These are phyloP conservation scores for Cutaneotrichosporon cyanovorans DNA, from an alignment of 1,284 basidiomycete genomes.

Conservation along the genomic window DNA sequence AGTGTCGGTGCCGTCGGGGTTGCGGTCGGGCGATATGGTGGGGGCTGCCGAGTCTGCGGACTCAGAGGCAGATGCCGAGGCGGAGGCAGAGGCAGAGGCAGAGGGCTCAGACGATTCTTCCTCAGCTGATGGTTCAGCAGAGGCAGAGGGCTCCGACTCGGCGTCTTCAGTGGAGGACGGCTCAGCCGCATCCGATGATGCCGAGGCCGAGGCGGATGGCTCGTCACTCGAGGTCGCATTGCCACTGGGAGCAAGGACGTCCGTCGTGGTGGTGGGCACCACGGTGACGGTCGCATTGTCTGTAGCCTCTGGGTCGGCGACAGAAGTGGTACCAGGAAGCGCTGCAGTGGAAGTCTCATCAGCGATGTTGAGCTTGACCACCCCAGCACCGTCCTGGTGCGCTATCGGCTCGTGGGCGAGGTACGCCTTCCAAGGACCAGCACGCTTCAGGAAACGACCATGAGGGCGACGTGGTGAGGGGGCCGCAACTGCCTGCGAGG, in stretches of 20 bases:
- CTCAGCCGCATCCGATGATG: neutral
- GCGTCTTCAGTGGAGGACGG: neutral
- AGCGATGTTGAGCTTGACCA: neutral
- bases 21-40: constrained; percentile 8
- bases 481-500: constrained; percentile 23
- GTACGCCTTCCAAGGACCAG: constrained; percentile 18
- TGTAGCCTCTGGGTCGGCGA: neutral
- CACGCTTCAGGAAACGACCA: constrained; percentile 2
- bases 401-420: constrained; percentile 1
- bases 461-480: constrained; percentile 24
- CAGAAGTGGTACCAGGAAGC: too few species aligned
- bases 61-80: neutral
- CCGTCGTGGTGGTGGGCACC: neutral
- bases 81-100: constrained; percentile 2
- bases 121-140: constrained; percentile 4
- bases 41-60: constrained; percentile 11
- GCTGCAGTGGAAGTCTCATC: constrained; percentile 3
- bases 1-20: constrained; percentile 25
- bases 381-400: neutral
- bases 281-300: constrained; percentile 5
- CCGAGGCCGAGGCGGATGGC: neutral
- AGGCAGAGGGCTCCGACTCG: neutral
- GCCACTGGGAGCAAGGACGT: constrained; percentile 1
- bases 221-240: neutral
- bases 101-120: constrained; percentile 6